Base-by-base conservation (phyloP, 768 basidiomycete genomes). In the Gelatoporia subvermispora region DNA sequence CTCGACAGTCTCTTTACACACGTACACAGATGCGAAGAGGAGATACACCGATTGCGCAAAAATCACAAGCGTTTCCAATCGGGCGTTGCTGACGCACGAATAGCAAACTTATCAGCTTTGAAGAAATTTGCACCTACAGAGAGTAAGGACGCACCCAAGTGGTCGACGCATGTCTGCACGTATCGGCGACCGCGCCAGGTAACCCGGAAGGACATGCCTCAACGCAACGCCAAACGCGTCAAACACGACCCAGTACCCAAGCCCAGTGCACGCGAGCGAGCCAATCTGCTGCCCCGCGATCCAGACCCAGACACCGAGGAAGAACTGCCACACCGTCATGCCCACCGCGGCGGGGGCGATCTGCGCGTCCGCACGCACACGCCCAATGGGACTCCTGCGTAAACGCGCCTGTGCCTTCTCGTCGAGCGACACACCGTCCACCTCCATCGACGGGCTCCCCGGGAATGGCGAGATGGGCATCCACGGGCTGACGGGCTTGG, bases 241-340 rank as follows among this genome's bases (percentile, higher is more conserved):
- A 61, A 97, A 99, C 1, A 97, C 93, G 20, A 95, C 82, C 83
- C 95, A 88, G 62, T 99, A 99, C 0, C 95, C 96, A 16, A 99
- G 66, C 0, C 93, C 96, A 1, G 95, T 95, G 47, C 86, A 83
- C 8, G 86, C 76, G 23, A 98, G 69, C 41, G 91, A 93, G 16
- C 93, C 93, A 18, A 82, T 79, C 51, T 85, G 82, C 66, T 99
- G 96, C 1, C 93, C 94, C 20, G 74, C 75, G 0, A 93, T 84
- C 96, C 96, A 99, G 8, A 98, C 53, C 59, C 76, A 79, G 2
- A 81, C 82, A 0, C 88, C 88, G 2, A 89, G 66, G 3, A 76
- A 53, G 47, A 89, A 86, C 55, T 88, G 59, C 22, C 47, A 47
- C 2, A 38, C 50, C 13, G 55, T 42, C 2, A 46, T 55, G 8